Conservation (phyloP, 2,329 filamentous ascomycete genomes). For the Fusarium clavum region DNA sequence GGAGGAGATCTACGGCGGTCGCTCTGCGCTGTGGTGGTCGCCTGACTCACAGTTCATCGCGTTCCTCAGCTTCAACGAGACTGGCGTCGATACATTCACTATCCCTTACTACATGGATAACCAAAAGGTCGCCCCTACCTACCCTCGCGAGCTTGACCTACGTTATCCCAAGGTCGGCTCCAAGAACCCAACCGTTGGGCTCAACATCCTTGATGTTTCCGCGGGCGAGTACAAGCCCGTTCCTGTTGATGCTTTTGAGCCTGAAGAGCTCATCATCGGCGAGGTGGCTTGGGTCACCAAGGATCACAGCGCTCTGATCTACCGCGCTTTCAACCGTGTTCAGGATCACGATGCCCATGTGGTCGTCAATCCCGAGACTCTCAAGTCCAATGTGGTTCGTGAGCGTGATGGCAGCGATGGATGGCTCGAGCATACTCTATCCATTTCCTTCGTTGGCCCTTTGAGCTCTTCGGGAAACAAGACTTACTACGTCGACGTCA, state of each 20-base stretch:
- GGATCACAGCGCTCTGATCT: slow-evolving; percentile 69
- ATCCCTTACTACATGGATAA: slow-evolving; percentile 75
- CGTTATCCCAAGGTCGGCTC: slow-evolving; percentile 77
- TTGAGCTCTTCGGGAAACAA: slow-evolving; percentile 52
- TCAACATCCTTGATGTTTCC: slow-evolving; percentile 68
- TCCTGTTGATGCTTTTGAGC: slow-evolving; percentile 66
- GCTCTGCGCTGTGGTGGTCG: slow-evolving; percentile 92
- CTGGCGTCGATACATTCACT: slow-evolving; percentile 73
- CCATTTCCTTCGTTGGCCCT: slow-evolving; percentile 66
- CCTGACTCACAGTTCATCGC: slow-evolving; percentile 87
- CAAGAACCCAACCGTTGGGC: slow-evolving; percentile 72
- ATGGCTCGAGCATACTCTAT: slow-evolving; percentile 71
- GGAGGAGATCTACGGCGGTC: slow-evolving; percentile 69
- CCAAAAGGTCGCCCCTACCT: slow-evolving; percentile 66
- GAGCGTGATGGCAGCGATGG: slow-evolving; percentile 69
- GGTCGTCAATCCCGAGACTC: slow-evolving; percentile 64
- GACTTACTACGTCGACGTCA: slow-evolving; percentile 73
- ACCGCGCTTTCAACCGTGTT: slow-evolving; percentile 75
- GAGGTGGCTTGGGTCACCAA: slow-evolving; percentile 76
- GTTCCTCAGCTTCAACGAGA: slow-evolving; percentile 88
- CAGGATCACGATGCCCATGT: slow-evolving; percentile 74
- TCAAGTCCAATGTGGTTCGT: slow-evolving; percentile 61
- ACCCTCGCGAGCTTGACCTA: slow-evolving; percentile 71
- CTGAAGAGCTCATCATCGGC: slow-evolving; percentile 72
- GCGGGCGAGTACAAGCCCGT: slow-evolving; percentile 59